Conservation (phyloP, 2,329 filamentous ascomycete genomes). For the Botrytis deweyae region DNA sequence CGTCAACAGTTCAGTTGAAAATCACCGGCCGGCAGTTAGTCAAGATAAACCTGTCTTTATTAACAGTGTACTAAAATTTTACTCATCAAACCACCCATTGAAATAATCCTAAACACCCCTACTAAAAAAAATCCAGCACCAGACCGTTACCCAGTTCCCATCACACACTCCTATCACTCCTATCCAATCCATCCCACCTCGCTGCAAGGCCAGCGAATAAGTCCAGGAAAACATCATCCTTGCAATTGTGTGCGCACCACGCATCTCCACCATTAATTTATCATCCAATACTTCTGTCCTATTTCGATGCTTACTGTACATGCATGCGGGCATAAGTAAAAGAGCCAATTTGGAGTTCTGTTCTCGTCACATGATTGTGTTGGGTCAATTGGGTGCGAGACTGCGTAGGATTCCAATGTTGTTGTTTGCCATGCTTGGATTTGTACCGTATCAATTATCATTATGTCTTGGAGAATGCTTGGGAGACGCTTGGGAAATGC, state of each 20-base stretch:
- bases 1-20: background rate
- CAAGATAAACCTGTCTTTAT: background rate
- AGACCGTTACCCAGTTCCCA: background rate
- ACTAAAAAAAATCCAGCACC: background rate
- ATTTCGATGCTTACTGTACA: background rate
- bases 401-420: background rate
- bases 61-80: background rate
- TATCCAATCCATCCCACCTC: conserved; percentile 2
- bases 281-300: background rate
- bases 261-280: background rate
- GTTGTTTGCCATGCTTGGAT: background rate
- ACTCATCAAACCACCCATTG: background rate
- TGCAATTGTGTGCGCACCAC: background rate
- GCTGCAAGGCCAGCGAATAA: conserved; percentile 22
- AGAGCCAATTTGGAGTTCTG: background rate
- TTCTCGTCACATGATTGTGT: conserved; percentile 6
- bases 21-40: background rate
- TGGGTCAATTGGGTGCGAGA: background rate
- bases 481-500: background rate
- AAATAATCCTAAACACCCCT: background rate
- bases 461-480: background rate
- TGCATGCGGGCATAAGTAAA: background rate
- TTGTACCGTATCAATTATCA: background rate
- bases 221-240: conserved; percentile 8
- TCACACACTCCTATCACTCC: background rate